Base-by-base conservation (phyloP, 352 stramenopile genomes). In the Phytophthora fragariaefolia region DNA sequence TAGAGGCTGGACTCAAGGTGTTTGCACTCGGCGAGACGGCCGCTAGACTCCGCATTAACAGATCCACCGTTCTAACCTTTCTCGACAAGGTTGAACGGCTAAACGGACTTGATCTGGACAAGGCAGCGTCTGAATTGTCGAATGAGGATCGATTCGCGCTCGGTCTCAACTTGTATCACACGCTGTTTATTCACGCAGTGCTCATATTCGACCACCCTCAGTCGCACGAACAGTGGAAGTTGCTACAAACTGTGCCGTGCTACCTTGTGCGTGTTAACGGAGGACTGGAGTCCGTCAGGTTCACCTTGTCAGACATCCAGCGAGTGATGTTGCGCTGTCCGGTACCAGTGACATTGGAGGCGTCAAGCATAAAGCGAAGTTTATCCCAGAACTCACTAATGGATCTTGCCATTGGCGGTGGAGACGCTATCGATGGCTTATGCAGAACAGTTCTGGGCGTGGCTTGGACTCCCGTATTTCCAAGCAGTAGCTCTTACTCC, bases 151-250 rank as follows among this genome's bases (percentile, higher is more conserved):
- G 68, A 8, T 53, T 94, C 9, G 83, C 81, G 15, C 93, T 98
- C 30, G 93, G 92, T 30, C 57, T 98, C 24, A 98, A 98, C 60
- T 23, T 98, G 5, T 98, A 97, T 63, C 92, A 98, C 63, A 71
- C 84, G 17, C 80, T 98, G 32, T 87, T 92, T 22, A 85, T 97
- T 32, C 92, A 98, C 81, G 76, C 85, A 0, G 53, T 74, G 48
- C 46, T 82, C 13, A 23, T 77, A 5, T 84, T 77, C 38, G 61
- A 69, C 28, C 73, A 85, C 49, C 61, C 60, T 55, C 89, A 74
- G 70, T 89, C 66, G 43, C 82, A 85, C 59, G 79, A 79, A 38
- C 80, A 82, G 83, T 97, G 82, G 87, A 97, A 86, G 61, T 81
- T 80, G 59, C 63, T 80, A 59, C 93, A 90, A 58, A 80, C 51